A percentile compares a stretch with the other conserved stretches of the same genome.
Evolutionary conservation across 1,284 basidiomycete genomes (phyloP).

Genomic region (Melampsora americana): DNA sequence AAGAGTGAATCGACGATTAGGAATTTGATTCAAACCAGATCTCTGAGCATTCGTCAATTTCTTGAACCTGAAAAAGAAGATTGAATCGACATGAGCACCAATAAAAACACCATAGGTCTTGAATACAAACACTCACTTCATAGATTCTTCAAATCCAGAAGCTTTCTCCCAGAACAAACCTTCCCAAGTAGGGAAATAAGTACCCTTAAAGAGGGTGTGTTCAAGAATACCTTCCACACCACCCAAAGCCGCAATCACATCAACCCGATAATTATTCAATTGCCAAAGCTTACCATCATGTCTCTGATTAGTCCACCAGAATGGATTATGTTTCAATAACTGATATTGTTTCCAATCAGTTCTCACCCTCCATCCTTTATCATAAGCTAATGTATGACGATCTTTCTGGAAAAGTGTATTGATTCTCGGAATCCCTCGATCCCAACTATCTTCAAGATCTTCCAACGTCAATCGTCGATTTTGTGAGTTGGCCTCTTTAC

Average conservation of each 20-base stretch:
- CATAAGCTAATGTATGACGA: conserved; percentile 86
- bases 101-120: background rate
- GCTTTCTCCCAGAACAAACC: conserved; percentile 84
- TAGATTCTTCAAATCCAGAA: conserved; percentile 60
- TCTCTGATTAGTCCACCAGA: conserved; percentile 97
- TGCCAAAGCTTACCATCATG: conserved; percentile 99
- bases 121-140: conserved; percentile 66
- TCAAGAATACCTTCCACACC: conserved; percentile 96
- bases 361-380: conserved; percentile 71
- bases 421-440: conserved; percentile 95
- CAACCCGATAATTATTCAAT: conserved; percentile 95
- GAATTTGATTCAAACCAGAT: conserved; percentile 95
- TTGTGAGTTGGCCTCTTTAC: conserved; percentile 96
- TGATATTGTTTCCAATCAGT: conserved; percentile 98
- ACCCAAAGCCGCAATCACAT: conserved; percentile 96
- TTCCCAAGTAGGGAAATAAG: conserved; percentile 60
- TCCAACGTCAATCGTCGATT: conserved; percentile 79
- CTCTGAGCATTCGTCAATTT: conserved; percentile 85
- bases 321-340: conserved; percentile 86
- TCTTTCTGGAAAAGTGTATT: conserved; percentile 98
- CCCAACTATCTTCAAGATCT: conserved; percentile 56
- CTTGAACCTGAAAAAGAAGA: conserved; percentile 52
- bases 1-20: conserved; percentile 98
- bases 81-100: too few relatives aligned
- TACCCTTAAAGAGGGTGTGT: conserved; percentile 96